Evolutionary conservation across 345 rosid genomes (phyloP).

Genomic region (Rhizophora apiculata): DNA sequence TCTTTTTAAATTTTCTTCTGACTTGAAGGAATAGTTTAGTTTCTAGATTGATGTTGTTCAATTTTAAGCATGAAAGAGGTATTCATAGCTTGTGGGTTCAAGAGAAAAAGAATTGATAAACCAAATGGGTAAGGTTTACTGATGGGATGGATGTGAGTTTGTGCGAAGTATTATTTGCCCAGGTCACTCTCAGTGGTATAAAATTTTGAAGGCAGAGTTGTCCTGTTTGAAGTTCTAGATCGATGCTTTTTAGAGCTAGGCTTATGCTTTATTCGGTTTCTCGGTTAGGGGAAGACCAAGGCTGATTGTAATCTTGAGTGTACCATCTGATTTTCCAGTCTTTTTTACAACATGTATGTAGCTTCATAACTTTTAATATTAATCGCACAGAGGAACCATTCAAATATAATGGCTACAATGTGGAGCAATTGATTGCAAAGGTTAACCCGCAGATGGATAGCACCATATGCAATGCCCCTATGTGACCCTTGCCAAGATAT

Average conservation of each 20-base stretch:
- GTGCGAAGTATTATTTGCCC: too few species aligned
- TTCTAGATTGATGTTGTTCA: too few species aligned
- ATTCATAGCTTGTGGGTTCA: too few species aligned
- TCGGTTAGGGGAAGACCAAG: not conserved
- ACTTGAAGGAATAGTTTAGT: too few species aligned
- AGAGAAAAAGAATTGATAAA: too few species aligned
- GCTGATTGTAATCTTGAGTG: not conserved
- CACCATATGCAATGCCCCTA: not conserved
- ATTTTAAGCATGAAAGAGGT: too few species aligned
- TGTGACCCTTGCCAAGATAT: conserved; percentile 3
- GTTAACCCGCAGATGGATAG: not conserved
- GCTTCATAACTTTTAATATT: not conserved
- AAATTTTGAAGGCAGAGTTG: not conserved
- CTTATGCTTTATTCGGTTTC: not conserved
- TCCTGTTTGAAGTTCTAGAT: not conserved
- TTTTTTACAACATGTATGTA: not conserved
- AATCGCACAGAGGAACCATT: not conserved
- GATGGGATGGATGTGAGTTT: not conserved
- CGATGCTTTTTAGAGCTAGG: not conserved
- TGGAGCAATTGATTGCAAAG: not conserved
- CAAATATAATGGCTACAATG: not conserved
- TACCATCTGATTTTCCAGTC: not conserved
- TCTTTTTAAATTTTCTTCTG: too few species aligned
- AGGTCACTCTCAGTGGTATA: too few species aligned
- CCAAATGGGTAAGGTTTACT: too few species aligned